These are phyloP conservation scores for Solanum pimpinellifolium DNA, from an alignment of 257 asterid species.

Conservation along the genomic window DNA sequence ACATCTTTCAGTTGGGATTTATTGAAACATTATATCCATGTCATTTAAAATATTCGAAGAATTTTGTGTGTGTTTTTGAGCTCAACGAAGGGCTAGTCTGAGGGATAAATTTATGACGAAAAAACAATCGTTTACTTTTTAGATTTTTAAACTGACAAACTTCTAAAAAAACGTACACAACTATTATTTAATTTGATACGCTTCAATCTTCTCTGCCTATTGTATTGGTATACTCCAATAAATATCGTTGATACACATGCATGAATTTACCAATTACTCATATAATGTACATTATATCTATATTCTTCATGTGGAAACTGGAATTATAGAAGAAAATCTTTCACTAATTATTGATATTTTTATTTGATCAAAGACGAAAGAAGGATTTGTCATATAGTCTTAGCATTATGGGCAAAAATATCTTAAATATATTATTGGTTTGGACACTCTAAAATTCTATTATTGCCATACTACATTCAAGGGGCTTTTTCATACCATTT, in stretches of 20 bases:
- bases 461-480: background rate
- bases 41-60: too few relatives aligned
- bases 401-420: background rate
- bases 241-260: background rate
- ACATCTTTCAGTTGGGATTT: too few relatives aligned
- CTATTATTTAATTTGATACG: background rate
- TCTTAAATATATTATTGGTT: background rate
- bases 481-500: background rate
- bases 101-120: background rate
- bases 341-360: background rate
- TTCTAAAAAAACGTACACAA: too few relatives aligned
- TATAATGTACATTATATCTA: background rate
- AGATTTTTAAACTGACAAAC: background rate
- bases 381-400: background rate
- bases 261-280: background rate
- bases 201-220: background rate
- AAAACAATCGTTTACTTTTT: fast-evolving
- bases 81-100: background rate
- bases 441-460: background rate
- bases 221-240: background rate
- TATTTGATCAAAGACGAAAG: background rate
- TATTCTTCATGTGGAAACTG: background rate
- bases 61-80: background rate
- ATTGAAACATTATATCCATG: too few relatives aligned
- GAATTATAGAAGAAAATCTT: background rate